A percentile compares a stretch with the other conserved stretches of the same genome.
These are phyloP conservation scores for Aspergillus asperescens DNA, from an alignment of 495 filamentous ascomycete species.

Conservation along the genomic window DNA sequence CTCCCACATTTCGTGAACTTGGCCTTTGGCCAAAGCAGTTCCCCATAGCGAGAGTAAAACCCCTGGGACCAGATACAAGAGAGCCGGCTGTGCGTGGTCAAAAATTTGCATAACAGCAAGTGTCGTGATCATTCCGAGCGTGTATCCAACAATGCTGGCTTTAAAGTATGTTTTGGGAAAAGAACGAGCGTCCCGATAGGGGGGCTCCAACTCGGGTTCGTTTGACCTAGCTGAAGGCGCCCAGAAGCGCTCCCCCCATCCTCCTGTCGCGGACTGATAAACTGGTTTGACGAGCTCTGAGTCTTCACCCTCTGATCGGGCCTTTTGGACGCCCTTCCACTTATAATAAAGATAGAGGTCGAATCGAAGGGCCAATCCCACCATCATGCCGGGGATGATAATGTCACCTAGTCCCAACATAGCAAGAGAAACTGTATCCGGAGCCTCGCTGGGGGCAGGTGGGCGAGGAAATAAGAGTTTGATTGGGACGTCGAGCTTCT, in stretches of 20 bases:
- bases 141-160: slow-evolving; percentile 71
- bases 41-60: slow-evolving; percentile 72
- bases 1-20: slow-evolving; percentile 67
- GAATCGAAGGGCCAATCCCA: slow-evolving; percentile 81
- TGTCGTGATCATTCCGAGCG: slow-evolving; percentile 72
- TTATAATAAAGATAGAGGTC: slow-evolving; percentile 83
- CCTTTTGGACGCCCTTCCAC: slow-evolving; percentile 44
- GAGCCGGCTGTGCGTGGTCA: slow-evolving; percentile 80
- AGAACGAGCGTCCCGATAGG: slow-evolving; percentile 36
- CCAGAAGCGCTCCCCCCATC: slow-evolving; percentile 89
- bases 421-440: slow-evolving; percentile 48
- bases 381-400: slow-evolving; percentile 89
- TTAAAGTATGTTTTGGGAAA: slow-evolving; percentile 91
- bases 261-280: slow-evolving; percentile 55
- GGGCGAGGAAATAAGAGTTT: slow-evolving; percentile 84
- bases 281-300: slow-evolving; percentile 46
- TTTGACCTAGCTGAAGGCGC: slow-evolving; percentile 32
- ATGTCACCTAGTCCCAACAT: slow-evolving; percentile 95
- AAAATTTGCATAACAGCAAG: slow-evolving; percentile 71
- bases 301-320: slow-evolving; percentile 32
- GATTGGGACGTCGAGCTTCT: slow-evolving; percentile 82
- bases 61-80: slow-evolving; percentile 88
- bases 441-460: slow-evolving; percentile 31
- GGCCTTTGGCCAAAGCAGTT: slow-evolving; percentile 67
- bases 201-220: slow-evolving; percentile 31